Evolutionary conservation across 768 basidiomycete species (phyloP), one percentile per base, ranked within the genome.

Genomic region (Mycena galericulata): DNA sequence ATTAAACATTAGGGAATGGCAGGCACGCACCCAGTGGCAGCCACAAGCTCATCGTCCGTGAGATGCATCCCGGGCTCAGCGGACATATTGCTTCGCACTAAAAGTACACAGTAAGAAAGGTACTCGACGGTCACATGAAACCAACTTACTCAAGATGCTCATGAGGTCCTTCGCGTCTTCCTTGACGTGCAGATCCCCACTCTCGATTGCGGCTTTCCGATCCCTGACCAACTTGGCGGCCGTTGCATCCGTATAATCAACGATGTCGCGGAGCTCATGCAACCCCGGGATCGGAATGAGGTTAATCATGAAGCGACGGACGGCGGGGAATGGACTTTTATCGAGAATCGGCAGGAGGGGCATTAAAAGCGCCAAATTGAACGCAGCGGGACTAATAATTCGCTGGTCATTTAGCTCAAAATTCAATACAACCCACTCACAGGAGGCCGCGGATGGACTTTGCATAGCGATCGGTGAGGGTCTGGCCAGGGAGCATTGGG

Each of bases 1-100:
- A 26, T 12, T 11, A 27, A 12, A 30, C 18, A 20, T 26, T 2
- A n/a, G n/a, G n/a, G n/a, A n/a, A n/a, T n/a, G n/a, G n/a, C n/a
- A 18, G 12, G 22, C 11, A 18, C 51, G 2, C 12, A 62, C 61
- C 50, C 49, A 17, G 61, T 54, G 6, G 41, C 38, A 9, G 50
- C 61, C 0, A 62, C 61, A 17, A 63, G 41, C 29, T 63, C 62
- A 11, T 54, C 51, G 27, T 62, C 50, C 0, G 50, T 62, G 11
- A 62, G 20, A n/a, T 11, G 32, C 38, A 54, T 27, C 15, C 29
- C 51, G 15, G 53, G 50, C 2, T 34, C 51, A 2, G 51, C 50
- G 3, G 17, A 30, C 38, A 62, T 18, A 18, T 54, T 62, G 10
- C 61, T 50, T 26, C 51, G 40, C 11, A 51, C 50, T 62, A 15